A percentile compares a stretch with the other conserved stretches of the same genome.
Conservation (phyloP, 305 asterid species). For the Solanum hybrid region DNA sequence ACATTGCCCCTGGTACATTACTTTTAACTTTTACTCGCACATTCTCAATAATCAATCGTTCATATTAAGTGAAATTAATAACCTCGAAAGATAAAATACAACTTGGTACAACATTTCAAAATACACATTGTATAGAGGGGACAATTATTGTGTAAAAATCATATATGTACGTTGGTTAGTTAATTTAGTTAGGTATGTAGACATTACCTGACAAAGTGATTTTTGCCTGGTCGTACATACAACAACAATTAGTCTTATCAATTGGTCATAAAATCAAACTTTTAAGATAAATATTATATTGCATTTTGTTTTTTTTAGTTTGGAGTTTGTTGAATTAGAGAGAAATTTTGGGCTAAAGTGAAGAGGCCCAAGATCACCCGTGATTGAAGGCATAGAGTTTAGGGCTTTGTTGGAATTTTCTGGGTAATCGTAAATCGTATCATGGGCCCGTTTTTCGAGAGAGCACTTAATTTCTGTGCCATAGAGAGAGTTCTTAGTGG, state of each 20-base stretch:
- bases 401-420: constrained; percentile 14
- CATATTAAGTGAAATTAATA: background rate
- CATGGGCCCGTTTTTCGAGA: constrained; percentile 3
- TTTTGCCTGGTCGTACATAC: background rate
- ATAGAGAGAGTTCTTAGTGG: background rate
- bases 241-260: background rate
- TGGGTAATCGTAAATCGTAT: constrained; percentile 25
- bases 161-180: background rate
- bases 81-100: background rate
- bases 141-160: background rate
- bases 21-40: background rate
- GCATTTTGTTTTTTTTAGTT: background rate
- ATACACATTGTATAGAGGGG: background rate
- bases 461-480: constrained; percentile 9
- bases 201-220: background rate
- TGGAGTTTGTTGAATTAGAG: too few species aligned
- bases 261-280: background rate
- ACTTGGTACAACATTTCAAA: background rate
- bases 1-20: constrained; percentile 93
- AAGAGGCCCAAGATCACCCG: constrained; percentile 11
- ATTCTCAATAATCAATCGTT: background rate
- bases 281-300: background rate
- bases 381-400: constrained; percentile 5
- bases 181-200: background rate
- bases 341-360: background rate